Percentiles rank a stretch among this genome's conserved stretches.
phyloP scores from a whole-genome alignment of 1,284 basidiomycete genomes.

The Ceratobasidium sp. region DNA sequence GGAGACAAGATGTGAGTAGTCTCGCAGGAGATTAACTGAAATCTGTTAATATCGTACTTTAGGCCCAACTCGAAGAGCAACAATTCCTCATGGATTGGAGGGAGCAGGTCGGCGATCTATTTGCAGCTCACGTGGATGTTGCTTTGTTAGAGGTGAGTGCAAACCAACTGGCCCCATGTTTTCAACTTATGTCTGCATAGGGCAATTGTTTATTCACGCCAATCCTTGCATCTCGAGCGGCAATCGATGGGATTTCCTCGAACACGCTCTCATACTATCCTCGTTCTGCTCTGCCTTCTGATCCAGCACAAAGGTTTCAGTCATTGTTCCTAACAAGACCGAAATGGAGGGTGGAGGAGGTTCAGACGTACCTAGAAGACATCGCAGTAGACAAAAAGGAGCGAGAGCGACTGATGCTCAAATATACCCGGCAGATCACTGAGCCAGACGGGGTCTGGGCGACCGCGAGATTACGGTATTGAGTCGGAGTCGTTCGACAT shows the following conservation, averaged over 20 bases:
- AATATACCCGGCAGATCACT: constrained; percentile 82
- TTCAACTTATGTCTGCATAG: constrained; percentile 56
- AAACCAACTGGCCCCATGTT: background rate
- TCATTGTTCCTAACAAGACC: constrained; percentile 72
- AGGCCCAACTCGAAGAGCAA: constrained; percentile 65
- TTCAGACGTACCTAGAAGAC: constrained; percentile 81
- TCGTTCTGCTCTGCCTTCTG: constrained; percentile 73
- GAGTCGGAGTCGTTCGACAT: background rate
- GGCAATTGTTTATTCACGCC: constrained; percentile 70
- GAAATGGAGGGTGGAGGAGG: constrained; percentile 80
- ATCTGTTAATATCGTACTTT: constrained; percentile 55
- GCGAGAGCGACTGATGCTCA: constrained; percentile 84
- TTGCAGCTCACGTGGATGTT: constrained; percentile 67
- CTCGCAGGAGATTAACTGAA: constrained; percentile 7
- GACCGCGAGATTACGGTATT: constrained; percentile 64
- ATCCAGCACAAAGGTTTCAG: constrained; percentile 79
- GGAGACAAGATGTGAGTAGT: constrained; percentile 65
- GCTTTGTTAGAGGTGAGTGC: constrained; percentile 70
- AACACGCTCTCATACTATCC: constrained; percentile 73
- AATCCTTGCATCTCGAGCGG: constrained; percentile 25
- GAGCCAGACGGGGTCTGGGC: constrained; percentile 74
- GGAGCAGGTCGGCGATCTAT: constrained; percentile 76
- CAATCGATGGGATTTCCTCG: constrained; percentile 46
- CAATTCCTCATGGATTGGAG: constrained; percentile 76
- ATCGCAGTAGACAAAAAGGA: constrained; percentile 85